These are phyloP conservation scores for Saccharomyces hybrid DNA, from an alignment of 1,139 yeast species.

Conservation along the genomic window DNA sequence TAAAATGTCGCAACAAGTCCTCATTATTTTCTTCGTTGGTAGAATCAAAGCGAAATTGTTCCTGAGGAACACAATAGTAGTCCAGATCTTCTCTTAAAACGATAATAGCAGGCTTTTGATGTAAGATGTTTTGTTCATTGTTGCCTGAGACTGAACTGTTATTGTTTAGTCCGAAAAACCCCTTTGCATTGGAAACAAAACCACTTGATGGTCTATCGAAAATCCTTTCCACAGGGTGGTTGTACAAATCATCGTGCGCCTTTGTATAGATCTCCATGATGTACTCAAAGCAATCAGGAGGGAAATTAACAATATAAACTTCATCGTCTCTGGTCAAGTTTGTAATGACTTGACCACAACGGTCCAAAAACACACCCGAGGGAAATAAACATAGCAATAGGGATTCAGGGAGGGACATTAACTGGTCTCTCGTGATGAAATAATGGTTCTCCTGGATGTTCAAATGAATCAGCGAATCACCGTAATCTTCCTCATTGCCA, in stretches of 20 bases:
- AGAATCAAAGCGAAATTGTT: conserved; percentile 34
- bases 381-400: conserved; percentile 81
- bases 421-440: conserved; percentile 75
- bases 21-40: conserved; percentile 26
- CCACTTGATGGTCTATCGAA: conserved; percentile 17
- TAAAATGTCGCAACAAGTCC: conserved; percentile 31
- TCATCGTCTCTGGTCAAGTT: conserved; percentile 69
- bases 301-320: conserved; percentile 67
- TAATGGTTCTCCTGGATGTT: conserved; percentile 64
- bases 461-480: conserved; percentile 58
- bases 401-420: conserved; percentile 86
- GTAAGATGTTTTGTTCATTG: conserved; percentile 51
- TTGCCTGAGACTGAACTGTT: conserved; percentile 23
- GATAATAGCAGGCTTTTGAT: conserved; percentile 81
- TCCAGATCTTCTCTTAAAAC: conserved; percentile 92
- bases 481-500: conserved; percentile 40
- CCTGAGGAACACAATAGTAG: conserved; percentile 71
- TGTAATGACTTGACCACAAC: conserved; percentile 64
- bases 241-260: conserved; percentile 29
- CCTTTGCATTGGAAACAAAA: conserved; percentile 36
- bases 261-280: conserved; percentile 51
- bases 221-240: conserved; percentile 27
- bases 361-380: conserved; percentile 77
- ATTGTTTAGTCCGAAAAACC: conserved; percentile 25
- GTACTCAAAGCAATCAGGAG: conserved; percentile 78